Conservation (phyloP, 202 grass and related monocot species). For the Saccharum hybrid region DNA sequence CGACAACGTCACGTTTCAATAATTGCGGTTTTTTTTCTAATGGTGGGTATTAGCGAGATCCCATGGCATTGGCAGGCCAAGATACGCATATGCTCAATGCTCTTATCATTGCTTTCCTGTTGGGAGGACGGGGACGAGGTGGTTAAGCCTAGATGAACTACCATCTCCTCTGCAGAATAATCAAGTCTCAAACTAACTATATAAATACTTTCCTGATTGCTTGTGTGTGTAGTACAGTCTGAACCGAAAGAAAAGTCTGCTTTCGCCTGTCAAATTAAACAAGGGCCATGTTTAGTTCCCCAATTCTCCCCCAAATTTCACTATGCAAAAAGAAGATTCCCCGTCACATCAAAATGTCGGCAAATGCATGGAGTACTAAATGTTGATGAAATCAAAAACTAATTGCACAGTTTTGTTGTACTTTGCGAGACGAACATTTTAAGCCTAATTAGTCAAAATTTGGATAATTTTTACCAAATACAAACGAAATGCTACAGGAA, state of each 20-base stretch:
- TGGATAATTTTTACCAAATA: too few relatives aligned
- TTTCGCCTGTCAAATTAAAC: background rate
- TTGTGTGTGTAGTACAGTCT: background rate
- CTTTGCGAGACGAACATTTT: too few relatives aligned
- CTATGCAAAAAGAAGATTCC: too few relatives aligned
- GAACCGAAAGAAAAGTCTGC: background rate
- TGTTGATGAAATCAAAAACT: too few relatives aligned
- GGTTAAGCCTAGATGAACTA: constrained; percentile 27
- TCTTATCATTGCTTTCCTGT: constrained; percentile 33
- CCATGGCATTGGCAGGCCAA: constrained; percentile 22
- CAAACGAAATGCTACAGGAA: too few relatives aligned
- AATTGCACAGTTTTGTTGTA: too few relatives aligned
- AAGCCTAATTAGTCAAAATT: too few relatives aligned
- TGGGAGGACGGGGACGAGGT: constrained; percentile 1
- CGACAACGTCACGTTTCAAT: constrained; percentile 40
- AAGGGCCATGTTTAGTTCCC: too few relatives aligned
- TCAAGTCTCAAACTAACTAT: background rate
- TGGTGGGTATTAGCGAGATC: background rate
- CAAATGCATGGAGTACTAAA: too few relatives aligned
- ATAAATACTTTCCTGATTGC: background rate
- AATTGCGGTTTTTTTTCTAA: background rate
- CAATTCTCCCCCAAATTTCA: too few relatives aligned
- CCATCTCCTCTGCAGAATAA: background rate
- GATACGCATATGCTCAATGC: constrained; percentile 49
- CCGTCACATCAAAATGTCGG: too few relatives aligned